Evolutionary conservation across 2,329 filamentous ascomycete species (phyloP).

Genomic region (Sporothrix mexicana): DNA sequence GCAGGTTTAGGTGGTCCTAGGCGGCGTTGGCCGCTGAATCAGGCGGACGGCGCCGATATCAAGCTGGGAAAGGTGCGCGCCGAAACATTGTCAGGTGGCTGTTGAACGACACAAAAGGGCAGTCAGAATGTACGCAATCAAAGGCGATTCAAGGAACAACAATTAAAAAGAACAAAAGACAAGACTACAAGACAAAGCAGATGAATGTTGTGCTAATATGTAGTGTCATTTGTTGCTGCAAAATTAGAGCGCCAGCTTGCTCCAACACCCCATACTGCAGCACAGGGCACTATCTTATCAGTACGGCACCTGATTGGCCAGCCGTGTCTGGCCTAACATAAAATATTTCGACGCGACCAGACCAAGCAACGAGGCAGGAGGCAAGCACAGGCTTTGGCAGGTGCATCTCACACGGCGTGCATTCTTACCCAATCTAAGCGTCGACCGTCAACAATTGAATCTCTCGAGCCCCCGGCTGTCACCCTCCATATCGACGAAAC

Average conservation of each 20-base stretch:
- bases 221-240: not conserved
- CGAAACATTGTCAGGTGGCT: not conserved
- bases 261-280: not conserved
- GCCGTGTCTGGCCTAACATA: constrained; percentile 21
- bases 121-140: too few species aligned
- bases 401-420: not conserved
- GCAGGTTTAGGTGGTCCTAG: constrained; percentile 9
- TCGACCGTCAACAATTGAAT: not conserved
- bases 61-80: not conserved
- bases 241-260: not conserved
- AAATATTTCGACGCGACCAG: constrained; percentile 35
- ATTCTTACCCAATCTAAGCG: not conserved
- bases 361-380: not conserved
- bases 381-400: constrained; percentile 6
- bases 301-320: constrained; percentile 34
- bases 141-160: too few species aligned
- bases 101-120: not conserved
- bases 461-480: not conserved
- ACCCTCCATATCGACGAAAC: not conserved
- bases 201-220: too few species aligned
- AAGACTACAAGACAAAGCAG: too few species aligned
- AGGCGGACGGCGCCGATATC: constrained; percentile 32
- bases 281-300: constrained; percentile 34
- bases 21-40: constrained; percentile 33
- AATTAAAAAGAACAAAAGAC: too few species aligned